These are phyloP conservation scores for Eudorina sp. DNA, from an alignment of 139 green algal species.

Conservation along the genomic window DNA sequence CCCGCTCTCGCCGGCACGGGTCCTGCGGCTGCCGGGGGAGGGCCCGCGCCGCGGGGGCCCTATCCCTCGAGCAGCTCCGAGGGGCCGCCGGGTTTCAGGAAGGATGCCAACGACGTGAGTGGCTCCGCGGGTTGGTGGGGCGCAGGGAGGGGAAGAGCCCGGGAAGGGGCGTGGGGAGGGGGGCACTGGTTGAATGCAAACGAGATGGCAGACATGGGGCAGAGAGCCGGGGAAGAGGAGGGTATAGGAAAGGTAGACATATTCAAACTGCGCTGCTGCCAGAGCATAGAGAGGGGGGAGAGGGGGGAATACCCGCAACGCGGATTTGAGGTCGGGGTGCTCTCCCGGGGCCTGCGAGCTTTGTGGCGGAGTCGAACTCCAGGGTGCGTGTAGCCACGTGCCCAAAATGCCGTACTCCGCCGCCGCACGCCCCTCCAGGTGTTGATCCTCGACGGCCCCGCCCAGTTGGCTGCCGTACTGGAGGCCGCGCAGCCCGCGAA, in stretches of 20 bases:
- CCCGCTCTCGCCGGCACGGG: too few relatives aligned
- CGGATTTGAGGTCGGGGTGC: background rate
- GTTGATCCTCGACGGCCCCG: conserved; percentile 78
- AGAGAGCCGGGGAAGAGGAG: background rate
- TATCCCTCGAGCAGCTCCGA: too few relatives aligned
- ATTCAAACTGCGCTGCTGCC: too few relatives aligned
- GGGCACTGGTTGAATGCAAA: too few relatives aligned
- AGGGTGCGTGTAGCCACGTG: too few relatives aligned
- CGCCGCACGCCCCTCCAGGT: conserved; percentile 50
- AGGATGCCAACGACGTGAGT: conserved; percentile 92
- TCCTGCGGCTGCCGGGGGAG: too few relatives aligned
- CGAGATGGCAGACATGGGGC: too few relatives aligned
- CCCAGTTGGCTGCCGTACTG: conserved; percentile 72
- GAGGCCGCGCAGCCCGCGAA: conserved; percentile 78
- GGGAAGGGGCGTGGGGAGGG: background rate
- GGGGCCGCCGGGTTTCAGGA: conserved; percentile 57
- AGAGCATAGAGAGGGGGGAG: background rate
- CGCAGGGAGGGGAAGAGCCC: background rate
- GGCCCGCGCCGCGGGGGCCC: too few relatives aligned
- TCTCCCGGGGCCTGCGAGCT: too few relatives aligned
- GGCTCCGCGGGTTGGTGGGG: background rate
- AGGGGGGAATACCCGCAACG: background rate
- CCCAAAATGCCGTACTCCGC: too few relatives aligned
- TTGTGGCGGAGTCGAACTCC: too few relatives aligned
- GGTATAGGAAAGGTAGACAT: too few relatives aligned